Evolutionary conservation across 768 basidiomycete species (phyloP).

Genomic region (Hygrocybe coccinea): DNA sequence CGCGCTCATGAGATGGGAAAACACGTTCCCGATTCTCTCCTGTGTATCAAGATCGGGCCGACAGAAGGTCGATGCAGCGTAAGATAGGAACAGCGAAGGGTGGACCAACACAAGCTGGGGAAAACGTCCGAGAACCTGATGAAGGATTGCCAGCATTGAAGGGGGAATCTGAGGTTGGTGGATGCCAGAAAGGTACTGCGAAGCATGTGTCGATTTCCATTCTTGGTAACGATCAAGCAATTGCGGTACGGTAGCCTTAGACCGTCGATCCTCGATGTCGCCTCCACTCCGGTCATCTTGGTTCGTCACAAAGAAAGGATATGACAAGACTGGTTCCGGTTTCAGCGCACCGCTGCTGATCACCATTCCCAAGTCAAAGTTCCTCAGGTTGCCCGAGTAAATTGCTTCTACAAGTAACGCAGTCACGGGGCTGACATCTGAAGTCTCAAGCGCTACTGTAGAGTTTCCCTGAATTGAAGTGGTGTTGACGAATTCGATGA

Average conservation of each 20-base stretch:
- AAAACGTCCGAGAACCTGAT: conserved; percentile 9
- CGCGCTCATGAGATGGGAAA: background rate
- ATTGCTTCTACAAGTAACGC: conserved; percentile 12
- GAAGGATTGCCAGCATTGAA: conserved; percentile 11
- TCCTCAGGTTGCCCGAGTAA: conserved; percentile 11
- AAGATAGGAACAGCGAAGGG: conserved; percentile 16
- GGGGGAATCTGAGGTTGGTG: conserved; percentile 3
- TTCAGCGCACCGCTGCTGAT: conserved; percentile 2
- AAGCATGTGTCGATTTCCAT: conserved; percentile 12
- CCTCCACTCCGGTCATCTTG: conserved; percentile 14
- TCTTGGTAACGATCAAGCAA: conserved; percentile 12
- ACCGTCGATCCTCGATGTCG: conserved; percentile 15
- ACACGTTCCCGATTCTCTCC: background rate
- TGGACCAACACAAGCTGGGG: conserved; percentile 14
- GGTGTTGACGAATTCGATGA: background rate
- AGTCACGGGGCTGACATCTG: conserved; percentile 8
- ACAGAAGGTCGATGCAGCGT: conserved; percentile 11
- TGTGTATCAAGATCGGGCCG: conserved; percentile 8
- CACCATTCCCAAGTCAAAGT: conserved; percentile 4
- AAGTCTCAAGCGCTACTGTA: conserved; percentile 2
- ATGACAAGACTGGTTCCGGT: conserved; percentile 3
- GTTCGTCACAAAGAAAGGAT: conserved; percentile 14
- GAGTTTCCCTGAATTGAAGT: background rate
- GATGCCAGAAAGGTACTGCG: conserved; percentile 6
- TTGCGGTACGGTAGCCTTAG: conserved; percentile 14